Base-by-base conservation (phyloP, 352 stramenopile species). In the Phytophthora meadii region DNA sequence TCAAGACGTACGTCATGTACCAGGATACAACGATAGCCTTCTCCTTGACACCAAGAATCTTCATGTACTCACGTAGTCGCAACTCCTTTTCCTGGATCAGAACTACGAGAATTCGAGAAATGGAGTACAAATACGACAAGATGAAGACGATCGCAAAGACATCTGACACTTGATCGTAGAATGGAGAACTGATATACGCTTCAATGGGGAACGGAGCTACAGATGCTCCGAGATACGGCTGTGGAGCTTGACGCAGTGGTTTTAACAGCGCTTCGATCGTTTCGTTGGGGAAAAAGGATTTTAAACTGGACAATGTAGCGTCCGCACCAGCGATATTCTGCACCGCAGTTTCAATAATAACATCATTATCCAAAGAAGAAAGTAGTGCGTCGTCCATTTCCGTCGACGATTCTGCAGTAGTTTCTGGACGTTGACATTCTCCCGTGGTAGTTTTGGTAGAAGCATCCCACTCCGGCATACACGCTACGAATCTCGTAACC, bases 21-120 rank as follows among this genome's bases (percentile, higher is more conserved):
- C 84, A 93, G 1, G 77, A 88, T 6, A 85, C 55, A 15, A 90
- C 59, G 47, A 93, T 89, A 0, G 77, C 69, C 7, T 69, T 75
- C 45, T 93, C 84, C 39, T 76, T 87, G 12, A 98, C 75, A n/a
- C 95, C 94, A 46, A 98, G 90, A 52, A 98, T 98, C 54, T 96
- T 96, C 75, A 98, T 94, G 56, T 82, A 91, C 75, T 98, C 95
- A 15, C 94, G 93, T 24, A 97, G 70, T 6, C 89, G 82, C 2
- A 81, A 76, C 70, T 98, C 95, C 56, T 98, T 98, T 61, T 98
- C 95, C 42, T 87, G 77, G 14, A 98, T 97, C 28, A 98, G 79
- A 5, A 84, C 77, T 3, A 94, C 84, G 14, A 98, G 68, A 41
- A 98, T 77, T 1, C 86, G 74, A 5, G 90, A 97, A 19, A 97